Percentiles rank a stretch among this genome's conserved stretches.
phyloP scores from a whole-genome alignment of 2,329 filamentous ascomycete species.

The Aspergillus tubingensis region DNA sequence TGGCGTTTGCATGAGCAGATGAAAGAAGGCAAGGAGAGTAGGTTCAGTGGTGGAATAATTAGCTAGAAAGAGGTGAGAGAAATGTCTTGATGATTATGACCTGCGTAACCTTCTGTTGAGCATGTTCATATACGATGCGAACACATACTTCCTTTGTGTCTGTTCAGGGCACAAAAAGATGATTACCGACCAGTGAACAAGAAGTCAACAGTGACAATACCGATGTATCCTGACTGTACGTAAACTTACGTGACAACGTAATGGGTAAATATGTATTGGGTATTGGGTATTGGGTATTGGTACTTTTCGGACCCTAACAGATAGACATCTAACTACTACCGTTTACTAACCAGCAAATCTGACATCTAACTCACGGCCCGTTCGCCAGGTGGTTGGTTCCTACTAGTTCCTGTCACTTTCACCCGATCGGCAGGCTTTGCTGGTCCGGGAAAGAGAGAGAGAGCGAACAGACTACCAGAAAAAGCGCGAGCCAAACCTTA shows the following conservation, averaged over 20 bases:
- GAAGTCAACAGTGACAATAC: no score
- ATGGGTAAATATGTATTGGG: no score
- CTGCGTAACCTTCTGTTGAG: neutral
- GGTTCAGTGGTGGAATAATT: neutral
- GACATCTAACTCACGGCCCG: no score
- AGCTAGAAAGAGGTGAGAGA: neutral
- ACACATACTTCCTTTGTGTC: neutral
- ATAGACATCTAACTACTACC: no score
- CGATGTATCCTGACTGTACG: no score
- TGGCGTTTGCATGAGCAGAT: neutral
- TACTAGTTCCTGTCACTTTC: neutral
- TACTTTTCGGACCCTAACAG: no score
- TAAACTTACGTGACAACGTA: no score
- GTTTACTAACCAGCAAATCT: no score
- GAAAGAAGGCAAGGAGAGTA: neutral
- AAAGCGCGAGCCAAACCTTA: neutral
- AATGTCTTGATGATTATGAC: neutral
- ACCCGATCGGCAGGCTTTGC: constrained; percentile 4
- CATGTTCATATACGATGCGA: neutral
- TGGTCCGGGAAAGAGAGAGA: neutral
- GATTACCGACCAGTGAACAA: no score
- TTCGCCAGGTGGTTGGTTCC: neutral
- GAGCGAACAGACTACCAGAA: no score
- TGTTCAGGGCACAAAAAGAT: no score
- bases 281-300: no score